Percentiles rank a stretch among this genome's conserved stretches.
Evolutionary conservation across 306 rosid genomes (phyloP).

Genomic region (Glycine soja): DNA sequence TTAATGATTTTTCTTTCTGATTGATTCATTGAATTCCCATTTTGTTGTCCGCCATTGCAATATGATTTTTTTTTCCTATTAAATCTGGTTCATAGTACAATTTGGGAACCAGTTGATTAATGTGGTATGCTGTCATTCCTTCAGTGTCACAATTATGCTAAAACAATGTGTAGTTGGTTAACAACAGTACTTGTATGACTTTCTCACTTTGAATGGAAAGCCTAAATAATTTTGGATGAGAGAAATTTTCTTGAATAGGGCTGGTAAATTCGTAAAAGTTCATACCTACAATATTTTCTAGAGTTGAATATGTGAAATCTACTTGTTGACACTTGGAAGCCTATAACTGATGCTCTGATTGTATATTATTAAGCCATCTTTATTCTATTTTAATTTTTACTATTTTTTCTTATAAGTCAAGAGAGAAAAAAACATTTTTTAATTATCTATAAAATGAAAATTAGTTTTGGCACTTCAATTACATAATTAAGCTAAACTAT

Average conservation of each 20-base stretch:
- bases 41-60: not conserved
- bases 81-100: too few species aligned
- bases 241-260: slow-evolving; percentile 35
- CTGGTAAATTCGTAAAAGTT: slow-evolving; percentile 24
- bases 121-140: slow-evolving; percentile 63
- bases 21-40: slow-evolving; percentile 11
- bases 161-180: not conserved
- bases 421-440: too few species aligned
- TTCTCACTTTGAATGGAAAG: slow-evolving; percentile 35
- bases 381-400: not conserved
- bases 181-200: slow-evolving; percentile 20
- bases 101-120: slow-evolving; percentile 84
- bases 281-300: too few species aligned
- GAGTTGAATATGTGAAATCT: too few species aligned
- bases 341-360: too few species aligned
- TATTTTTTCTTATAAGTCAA: not conserved
- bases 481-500: not conserved
- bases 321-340: too few species aligned
- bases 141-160: slow-evolving; percentile 3
- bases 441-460: not conserved
- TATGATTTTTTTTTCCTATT: too few species aligned
- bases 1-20: not conserved
- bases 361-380: not conserved
- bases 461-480: not conserved
- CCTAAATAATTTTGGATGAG: slow-evolving; percentile 21